Evolutionary conservation across 139 green algal genomes (phyloP), one percentile per base, ranked within the genome.

Genomic region (Chlamydomonas sp.): DNA sequence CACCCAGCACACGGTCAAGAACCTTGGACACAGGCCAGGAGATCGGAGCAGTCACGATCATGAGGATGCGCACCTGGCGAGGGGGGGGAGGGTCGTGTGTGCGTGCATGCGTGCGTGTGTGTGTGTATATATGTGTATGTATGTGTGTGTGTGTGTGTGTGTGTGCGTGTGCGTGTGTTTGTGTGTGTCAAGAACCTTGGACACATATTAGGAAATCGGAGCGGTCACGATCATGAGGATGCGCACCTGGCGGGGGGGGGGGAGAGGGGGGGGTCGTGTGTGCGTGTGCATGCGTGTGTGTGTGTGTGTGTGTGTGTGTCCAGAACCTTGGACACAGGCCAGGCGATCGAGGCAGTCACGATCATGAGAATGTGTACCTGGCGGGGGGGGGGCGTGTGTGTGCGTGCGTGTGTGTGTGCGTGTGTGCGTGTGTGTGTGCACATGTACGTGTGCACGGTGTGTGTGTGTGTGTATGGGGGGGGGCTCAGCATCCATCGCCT

Each of bases 101-200:
- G n/a, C n/a, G n/a, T n/a, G n/a, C n/a, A n/a, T n/a, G n/a, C n/a
- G n/a, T n/a, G n/a, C n/a, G n/a, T n/a, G n/a, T n/a, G n/a, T n/a
- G n/a, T n/a, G n/a, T n/a, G n/a, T n/a, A n/a, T n/a, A n/a, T n/a
- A n/a, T n/a, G n/a, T n/a, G n/a, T n/a, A n/a, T n/a, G n/a, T n/a
- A n/a, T n/a, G n/a, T n/a, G n/a, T n/a, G n/a, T n/a, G n/a, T n/a
- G 43, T 54, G 13, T 54, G 16, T 13, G 43, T n/a, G 43, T n/a
- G 13, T 13, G 16, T 54, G n/a, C n/a, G n/a, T n/a, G n/a, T n/a
- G n/a, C n/a, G n/a, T n/a, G n/a, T n/a, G n/a, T n/a, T n/a, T n/a
- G n/a, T n/a, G n/a, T n/a, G n/a, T n/a, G 76, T 98, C 92, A 65
- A 98, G 81, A 35, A 96, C 69, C 74, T 86, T 89, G 48, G 71